Evolutionary conservation across 1,139 yeast genomes (phyloP).

Genomic region (Lodderomyces pseudojiufengensis): DNA sequence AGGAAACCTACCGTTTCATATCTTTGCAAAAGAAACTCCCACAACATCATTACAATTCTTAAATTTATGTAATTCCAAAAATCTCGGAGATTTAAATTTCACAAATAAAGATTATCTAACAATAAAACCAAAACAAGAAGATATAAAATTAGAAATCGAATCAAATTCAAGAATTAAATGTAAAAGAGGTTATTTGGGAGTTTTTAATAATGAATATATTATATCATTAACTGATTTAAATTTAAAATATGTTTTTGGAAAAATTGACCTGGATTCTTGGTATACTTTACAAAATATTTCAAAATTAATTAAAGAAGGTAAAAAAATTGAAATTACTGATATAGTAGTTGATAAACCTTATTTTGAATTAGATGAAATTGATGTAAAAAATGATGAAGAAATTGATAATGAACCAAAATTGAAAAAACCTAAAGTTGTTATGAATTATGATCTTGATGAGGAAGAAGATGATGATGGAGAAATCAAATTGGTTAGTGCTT

Average conservation of each 20-base stretch:
- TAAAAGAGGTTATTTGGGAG: constrained; percentile 37
- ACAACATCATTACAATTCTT: constrained; percentile 46
- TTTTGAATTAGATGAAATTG: constrained; percentile 42
- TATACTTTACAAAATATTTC: constrained; percentile 51
- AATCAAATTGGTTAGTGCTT: constrained; percentile 50
- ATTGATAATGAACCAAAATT: constrained; percentile 7
- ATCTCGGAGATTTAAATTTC: constrained; percentile 28
- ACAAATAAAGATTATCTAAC: constrained; percentile 19
- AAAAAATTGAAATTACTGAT: constrained; percentile 40
- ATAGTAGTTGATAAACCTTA: constrained; percentile 45
- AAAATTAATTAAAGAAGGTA: constrained; percentile 18
- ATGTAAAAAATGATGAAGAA: constrained; percentile 8
- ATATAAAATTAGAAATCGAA: constrained; percentile 32
- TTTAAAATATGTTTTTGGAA: constrained; percentile 54
- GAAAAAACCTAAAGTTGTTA: constrained; percentile 17
- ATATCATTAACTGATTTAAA: constrained; percentile 5
- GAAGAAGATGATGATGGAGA: constrained; percentile 28
- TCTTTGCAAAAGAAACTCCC: constrained; percentile 75
- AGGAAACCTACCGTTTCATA: constrained; percentile 57
- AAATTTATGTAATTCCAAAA: constrained; percentile 9
- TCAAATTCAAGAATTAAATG: constrained; percentile 53
- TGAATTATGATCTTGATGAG: constrained; percentile 24
- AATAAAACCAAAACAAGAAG: too few species aligned
- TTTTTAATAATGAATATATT: constrained; percentile 22
- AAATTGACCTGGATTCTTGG: constrained; percentile 53